These are phyloP conservation scores for Thozetella sp. DNA, from an alignment of 495 filamentous ascomycete genomes.

Conservation along the genomic window DNA sequence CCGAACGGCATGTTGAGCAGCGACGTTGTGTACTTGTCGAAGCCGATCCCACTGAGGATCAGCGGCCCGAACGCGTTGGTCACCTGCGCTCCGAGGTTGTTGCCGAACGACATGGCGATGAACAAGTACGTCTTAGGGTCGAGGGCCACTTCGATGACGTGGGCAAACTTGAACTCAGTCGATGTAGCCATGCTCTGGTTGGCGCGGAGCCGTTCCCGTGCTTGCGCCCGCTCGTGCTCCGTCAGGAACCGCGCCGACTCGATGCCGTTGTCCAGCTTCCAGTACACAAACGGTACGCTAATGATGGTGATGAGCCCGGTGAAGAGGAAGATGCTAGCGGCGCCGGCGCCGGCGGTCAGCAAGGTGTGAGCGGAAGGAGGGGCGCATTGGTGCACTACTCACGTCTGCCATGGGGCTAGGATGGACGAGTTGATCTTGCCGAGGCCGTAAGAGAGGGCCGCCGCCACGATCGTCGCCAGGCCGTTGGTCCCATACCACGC, in stretches of 20 bases:
- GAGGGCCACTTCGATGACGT: constrained; percentile 37
- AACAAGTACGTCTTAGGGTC: constrained; percentile 52
- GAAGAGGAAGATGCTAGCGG: constrained; percentile 63
- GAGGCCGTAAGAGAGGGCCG: constrained; percentile 61
- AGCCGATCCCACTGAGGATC: constrained; percentile 62
- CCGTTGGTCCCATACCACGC: constrained; percentile 71
- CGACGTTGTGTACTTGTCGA: constrained; percentile 58
- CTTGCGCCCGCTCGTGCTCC: constrained; percentile 43
- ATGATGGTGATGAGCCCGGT: constrained; percentile 59
- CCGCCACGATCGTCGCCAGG: constrained; percentile 63
- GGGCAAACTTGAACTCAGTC: constrained; percentile 48
- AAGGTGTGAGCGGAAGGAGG: background rate
- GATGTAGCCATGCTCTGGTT: constrained; percentile 62
- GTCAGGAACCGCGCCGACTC: constrained; percentile 55
- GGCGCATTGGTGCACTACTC: constrained; percentile 14
- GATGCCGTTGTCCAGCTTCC: constrained; percentile 53
- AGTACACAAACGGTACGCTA: constrained; percentile 49
- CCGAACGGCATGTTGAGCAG: constrained; percentile 69
- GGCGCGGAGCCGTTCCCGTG: constrained; percentile 44
- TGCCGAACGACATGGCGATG: constrained; percentile 52
- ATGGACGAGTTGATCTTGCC: constrained; percentile 54
- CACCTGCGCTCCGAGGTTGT: constrained; percentile 64
- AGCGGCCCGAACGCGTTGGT: constrained; percentile 62
- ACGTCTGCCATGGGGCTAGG: constrained; percentile 66
- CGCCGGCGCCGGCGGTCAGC: constrained; percentile 12